A percentile compares a stretch with the other conserved stretches of the same genome.
phyloP scores from a whole-genome alignment of 2,329 filamentous ascomycete genomes.

The Allantophomopsis cytisporea region DNA sequence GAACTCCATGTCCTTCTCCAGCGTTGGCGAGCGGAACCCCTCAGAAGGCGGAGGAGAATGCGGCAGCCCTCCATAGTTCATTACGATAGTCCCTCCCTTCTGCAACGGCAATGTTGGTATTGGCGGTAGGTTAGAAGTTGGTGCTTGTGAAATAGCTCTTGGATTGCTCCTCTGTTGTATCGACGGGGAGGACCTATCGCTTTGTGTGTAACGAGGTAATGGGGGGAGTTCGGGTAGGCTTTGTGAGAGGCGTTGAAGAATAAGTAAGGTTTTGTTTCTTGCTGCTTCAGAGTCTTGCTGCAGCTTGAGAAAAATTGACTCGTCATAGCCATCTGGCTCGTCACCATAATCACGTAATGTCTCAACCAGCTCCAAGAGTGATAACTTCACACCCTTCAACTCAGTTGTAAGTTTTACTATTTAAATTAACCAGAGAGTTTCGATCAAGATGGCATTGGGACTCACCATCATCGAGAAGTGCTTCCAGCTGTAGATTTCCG shows the following conservation, averaged over 20 bases:
- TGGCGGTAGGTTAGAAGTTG: no score
- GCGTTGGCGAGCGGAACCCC: no score
- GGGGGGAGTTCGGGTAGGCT: no score
- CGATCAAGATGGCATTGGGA: not conserved
- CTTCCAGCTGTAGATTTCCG: not conserved
- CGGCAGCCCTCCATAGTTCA: no score
- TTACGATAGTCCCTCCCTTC: no score
- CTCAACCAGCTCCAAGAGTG: not conserved
- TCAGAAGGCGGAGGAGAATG: no score
- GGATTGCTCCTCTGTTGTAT: no score
- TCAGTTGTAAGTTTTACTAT: not conserved
- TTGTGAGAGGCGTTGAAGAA: not conserved
- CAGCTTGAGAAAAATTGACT: not conserved
- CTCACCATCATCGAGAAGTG: not conserved
- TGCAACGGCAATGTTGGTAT: no score
- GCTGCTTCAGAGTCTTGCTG: not conserved
- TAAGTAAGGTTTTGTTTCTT: not conserved
- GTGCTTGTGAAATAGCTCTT: no score
- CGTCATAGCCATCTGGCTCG: not conserved
- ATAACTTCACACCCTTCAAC: not conserved
- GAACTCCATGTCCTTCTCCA: no score
- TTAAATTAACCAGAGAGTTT: not conserved
- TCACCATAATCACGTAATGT: not conserved
- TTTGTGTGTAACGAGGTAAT: no score
- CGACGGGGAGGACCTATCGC: no score